Evolutionary conservation across 768 basidiomycete species (phyloP), one percentile per base, ranked within the genome.

Genomic region (Leucosporidium scottii): DNA sequence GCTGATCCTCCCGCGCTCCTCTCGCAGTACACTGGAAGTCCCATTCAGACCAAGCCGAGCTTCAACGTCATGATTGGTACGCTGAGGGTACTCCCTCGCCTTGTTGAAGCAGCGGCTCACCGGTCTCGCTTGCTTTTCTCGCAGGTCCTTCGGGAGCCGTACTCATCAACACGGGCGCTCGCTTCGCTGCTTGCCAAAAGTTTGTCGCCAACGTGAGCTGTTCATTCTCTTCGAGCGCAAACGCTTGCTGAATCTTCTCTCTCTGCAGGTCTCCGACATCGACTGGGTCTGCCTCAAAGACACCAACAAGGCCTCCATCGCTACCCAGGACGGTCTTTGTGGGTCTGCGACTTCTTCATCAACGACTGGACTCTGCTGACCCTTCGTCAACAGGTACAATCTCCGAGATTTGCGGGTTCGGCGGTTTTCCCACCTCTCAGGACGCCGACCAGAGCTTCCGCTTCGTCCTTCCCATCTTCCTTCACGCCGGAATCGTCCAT

Each of bases 401-500:
- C 7, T 87, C 88, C 74, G 83, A 87, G 1, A 81, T 96, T 10
- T 99, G 94, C 78, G 91, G 88, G 5, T 93, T 93, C 77, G 92
- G 92, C 61, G 90, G 91, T 17, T 83, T 84, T 74, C 73, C 80
- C 13, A 78, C 76, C 15, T 72, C 64, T 47, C 59, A 63, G 7
- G 17, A 48, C 5, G 85, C 84, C 1, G 78, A 85, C 70, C 85
- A 86, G 69, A 84, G 81, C 79, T 86, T 82, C 77, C 80, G 85
- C 80, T 83, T 76, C 63, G 79, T 83, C 58, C 59, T 66, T 63
- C 79, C 57, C 44, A 79, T 90, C 70, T 73, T 98, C 76, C 79
- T 97, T 8, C 94, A 98, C 73, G 96, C 91, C 17, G 94, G 94
- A n/a, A 82, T 99, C 65, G 82, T 99, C n/a, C 94, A 99, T 77